Conservation (phyloP, 2,329 filamentous ascomycete species). For the Myriosclerotinia duriaeana region DNA sequence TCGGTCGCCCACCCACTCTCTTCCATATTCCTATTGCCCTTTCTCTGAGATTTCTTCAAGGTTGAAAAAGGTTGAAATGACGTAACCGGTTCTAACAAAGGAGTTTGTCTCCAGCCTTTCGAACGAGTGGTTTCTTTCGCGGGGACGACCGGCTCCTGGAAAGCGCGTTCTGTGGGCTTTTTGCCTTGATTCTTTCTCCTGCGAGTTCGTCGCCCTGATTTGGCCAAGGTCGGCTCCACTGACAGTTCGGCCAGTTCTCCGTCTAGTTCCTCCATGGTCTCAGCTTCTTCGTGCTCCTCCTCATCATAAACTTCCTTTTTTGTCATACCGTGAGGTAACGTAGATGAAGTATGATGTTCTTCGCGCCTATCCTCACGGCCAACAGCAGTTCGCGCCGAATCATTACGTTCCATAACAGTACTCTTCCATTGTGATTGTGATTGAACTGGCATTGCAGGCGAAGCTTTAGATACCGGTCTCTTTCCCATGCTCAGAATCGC, state of each 20-base stretch:
- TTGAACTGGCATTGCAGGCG: slow-evolving; percentile 25
- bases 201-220: slow-evolving; percentile 45
- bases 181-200: slow-evolving; percentile 41
- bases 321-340: slow-evolving; percentile 48
- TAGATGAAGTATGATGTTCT: slow-evolving; percentile 42
- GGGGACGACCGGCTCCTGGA: slow-evolving; percentile 44
- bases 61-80: slow-evolving; percentile 63
- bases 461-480: slow-evolving; percentile 38
- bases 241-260: slow-evolving; percentile 28
- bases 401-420: slow-evolving; percentile 38
- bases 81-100: slow-evolving; percentile 60
- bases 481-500: slow-evolving; percentile 42
- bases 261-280: slow-evolving; percentile 35
- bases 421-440: slow-evolving; percentile 39
- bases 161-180: slow-evolving; percentile 43
- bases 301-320: slow-evolving; percentile 42
- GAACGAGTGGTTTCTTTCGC: slow-evolving; percentile 50
- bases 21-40: slow-evolving; percentile 44
- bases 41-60: slow-evolving; percentile 56
- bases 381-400: slow-evolving; percentile 32
- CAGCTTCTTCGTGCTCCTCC: slow-evolving; percentile 26
- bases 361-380: slow-evolving; percentile 30
- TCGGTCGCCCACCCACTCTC: slow-evolving; percentile 94
- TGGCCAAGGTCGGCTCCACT: slow-evolving; percentile 30
- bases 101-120: slow-evolving; percentile 68